Base-by-base conservation (phyloP, 441 rosid species). In the Manihot esculenta region DNA sequence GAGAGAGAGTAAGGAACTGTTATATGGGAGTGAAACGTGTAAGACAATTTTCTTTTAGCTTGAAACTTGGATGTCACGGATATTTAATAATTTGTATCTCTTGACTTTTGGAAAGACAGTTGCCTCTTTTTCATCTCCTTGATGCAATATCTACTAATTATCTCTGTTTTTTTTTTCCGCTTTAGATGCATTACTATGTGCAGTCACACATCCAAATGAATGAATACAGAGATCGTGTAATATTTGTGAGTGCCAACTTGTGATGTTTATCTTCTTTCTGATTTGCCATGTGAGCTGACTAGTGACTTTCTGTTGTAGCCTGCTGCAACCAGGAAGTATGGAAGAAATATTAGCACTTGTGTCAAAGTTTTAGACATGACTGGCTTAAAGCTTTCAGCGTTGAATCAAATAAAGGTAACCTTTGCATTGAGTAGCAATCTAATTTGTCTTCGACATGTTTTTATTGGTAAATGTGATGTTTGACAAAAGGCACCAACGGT, bases 181-280 rank as follows among this genome's bases (percentile, higher is more conserved):
- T 66, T 53, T 76, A 94, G 99, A 94, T 87, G 68, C 84, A 94
- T 70, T 92, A 84, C 79, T 92, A 94, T 69, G 85, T 90, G 71
- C 98, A 94, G 62, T 90, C 99, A 45, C 98, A 94, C 73, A 94
- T 94, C 73, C 99, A 94, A 83, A 87, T 94, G 81, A 94, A 94
- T 68, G 99, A 94, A 80, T 94, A 84, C 74, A 80, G 99, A 69
- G 99, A 92, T 78, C 86, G 94, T 65, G 86, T 92, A 54, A 48
- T 94, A 66, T 80, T 92, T 89, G 98, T 94, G 81, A 85, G 98
- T 75, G n/a, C n/a, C n/a, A n/a, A n/a, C n/a, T n/a, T n/a, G n/a
- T n/a, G n/a, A n/a, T n/a, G n/a, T n/a, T n/a, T n/a, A n/a, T 63
- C 38, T 24, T 50, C 20, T 38, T 71, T 49, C 21, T 30, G 47